phyloP scores from a whole-genome alignment of 176 grass and related monocot species.

The Zea luxurians region DNA sequence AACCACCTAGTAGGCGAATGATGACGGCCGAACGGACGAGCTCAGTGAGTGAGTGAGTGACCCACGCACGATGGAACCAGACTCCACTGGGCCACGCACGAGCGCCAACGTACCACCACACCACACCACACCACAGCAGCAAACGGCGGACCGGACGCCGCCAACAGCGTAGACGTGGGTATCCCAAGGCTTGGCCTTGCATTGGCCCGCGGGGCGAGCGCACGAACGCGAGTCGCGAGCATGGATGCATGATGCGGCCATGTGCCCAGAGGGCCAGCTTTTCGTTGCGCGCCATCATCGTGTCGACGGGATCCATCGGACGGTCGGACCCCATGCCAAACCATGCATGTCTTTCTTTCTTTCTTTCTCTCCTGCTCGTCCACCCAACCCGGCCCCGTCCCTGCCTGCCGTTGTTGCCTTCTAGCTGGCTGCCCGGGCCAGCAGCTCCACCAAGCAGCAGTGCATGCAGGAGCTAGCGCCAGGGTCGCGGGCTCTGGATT shows the following conservation, averaged over 20 bases:
- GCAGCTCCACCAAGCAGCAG: not conserved
- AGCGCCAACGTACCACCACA: no score
- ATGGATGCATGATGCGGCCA: not conserved
- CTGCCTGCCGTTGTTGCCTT: not conserved
- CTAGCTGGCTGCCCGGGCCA: not conserved
- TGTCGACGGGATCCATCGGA: not conserved
- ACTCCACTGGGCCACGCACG: no score
- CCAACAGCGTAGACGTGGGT: no score
- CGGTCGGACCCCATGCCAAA: not conserved
- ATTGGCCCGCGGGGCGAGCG: not conserved
- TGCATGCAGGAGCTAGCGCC: no score
- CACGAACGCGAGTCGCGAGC: not conserved
- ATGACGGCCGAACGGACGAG: not conserved
- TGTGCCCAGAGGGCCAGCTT: conserved; percentile 1
- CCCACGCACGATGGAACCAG: no score
- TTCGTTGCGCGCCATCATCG: conserved; percentile 16
- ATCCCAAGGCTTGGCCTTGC: no score
- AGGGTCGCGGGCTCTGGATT: no score
- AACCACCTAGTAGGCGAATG: not conserved
- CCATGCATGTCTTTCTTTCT: not conserved
- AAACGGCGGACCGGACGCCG: no score
- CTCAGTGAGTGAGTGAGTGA: no score
- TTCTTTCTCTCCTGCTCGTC: conserved; percentile 17
- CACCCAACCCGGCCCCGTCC: not conserved
- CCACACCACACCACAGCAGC: no score